A percentile compares a stretch with the other conserved stretches of the same genome.
Conservation (phyloP, 2,329 filamentous ascomycete genomes). For the Fusarium abutilonis region DNA sequence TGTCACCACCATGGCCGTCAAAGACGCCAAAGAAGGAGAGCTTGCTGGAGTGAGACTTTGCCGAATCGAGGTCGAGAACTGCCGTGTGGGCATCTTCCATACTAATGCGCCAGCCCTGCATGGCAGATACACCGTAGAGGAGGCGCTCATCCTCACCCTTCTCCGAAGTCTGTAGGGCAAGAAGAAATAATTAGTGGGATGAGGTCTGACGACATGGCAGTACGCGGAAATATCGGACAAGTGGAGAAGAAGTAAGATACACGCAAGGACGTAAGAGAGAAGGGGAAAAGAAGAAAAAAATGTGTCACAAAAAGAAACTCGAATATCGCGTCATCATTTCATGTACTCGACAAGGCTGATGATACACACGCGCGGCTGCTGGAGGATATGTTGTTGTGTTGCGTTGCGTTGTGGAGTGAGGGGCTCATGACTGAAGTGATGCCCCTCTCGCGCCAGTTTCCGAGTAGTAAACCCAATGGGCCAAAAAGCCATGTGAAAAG, state of each 20-base stretch:
- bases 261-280: neutral
- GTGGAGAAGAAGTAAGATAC: constrained; percentile 23
- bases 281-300: neutral
- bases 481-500: constrained; percentile 18
- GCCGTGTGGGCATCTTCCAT: constrained; percentile 98
- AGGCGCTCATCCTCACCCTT: constrained; percentile 92
- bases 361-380: constrained; percentile 17
- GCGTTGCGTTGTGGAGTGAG: constrained; percentile 32
- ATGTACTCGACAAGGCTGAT: constrained; percentile 11
- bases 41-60: constrained; percentile 74
- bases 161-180: constrained; percentile 75
- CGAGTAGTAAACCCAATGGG: constrained; percentile 19
- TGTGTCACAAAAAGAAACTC: neutral
- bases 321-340: neutral
- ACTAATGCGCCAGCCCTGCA: constrained; percentile 99
- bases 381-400: constrained; percentile 13
- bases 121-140: constrained; percentile 93
- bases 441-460: constrained; percentile 34
- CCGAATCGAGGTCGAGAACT: constrained; percentile 79
- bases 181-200: constrained; percentile 42
- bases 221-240: constrained; percentile 29
- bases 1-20: constrained; percentile 96
- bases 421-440: constrained; percentile 38
- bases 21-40: constrained; percentile 98
- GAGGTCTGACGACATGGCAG: constrained; percentile 20